Conservation (phyloP, 768 basidiomycete species). For the Auriscalpium orientale region DNA sequence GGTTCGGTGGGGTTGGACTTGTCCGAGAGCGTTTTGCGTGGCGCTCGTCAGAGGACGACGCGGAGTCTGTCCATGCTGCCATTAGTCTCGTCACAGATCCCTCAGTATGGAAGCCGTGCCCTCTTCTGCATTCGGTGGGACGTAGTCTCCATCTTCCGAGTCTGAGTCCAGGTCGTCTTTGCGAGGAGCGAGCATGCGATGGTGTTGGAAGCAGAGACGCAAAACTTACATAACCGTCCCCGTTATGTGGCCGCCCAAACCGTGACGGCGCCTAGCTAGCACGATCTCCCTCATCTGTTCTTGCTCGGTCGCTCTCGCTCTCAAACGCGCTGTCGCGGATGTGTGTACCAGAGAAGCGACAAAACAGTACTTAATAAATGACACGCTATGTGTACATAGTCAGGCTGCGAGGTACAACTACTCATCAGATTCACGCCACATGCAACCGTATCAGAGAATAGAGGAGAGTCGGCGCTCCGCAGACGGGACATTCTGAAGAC, state of each 20-base stretch:
- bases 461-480: slow-evolving; percentile 39
- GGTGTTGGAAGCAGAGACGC: no score
- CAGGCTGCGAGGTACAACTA: not conserved
- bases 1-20: slow-evolving; percentile 15
- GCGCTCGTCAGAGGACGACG: slow-evolving; percentile 33
- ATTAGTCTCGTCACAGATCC: slow-evolving; percentile 28
- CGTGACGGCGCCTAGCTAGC: no score
- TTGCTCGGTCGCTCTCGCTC: no score
- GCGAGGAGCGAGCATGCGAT: no score
- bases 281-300: no score
- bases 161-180: slow-evolving; percentile 40
- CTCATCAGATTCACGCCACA: not conserved
- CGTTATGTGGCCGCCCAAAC: no score
- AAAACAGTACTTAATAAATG: no score
- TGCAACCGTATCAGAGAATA: slow-evolving; percentile 54
- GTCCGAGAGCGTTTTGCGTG: slow-evolving; percentile 29
- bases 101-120: not conserved
- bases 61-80: slow-evolving; percentile 24
- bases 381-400: no score
- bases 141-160: slow-evolving; percentile 66
- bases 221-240: no score
- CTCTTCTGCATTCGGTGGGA: slow-evolving; percentile 31
- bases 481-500: slow-evolving; percentile 44
- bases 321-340: no score
- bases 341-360: no score